phyloP scores from a whole-genome alignment of 2,329 filamentous ascomycete genomes.

The Colletotrichum shisoi region DNA sequence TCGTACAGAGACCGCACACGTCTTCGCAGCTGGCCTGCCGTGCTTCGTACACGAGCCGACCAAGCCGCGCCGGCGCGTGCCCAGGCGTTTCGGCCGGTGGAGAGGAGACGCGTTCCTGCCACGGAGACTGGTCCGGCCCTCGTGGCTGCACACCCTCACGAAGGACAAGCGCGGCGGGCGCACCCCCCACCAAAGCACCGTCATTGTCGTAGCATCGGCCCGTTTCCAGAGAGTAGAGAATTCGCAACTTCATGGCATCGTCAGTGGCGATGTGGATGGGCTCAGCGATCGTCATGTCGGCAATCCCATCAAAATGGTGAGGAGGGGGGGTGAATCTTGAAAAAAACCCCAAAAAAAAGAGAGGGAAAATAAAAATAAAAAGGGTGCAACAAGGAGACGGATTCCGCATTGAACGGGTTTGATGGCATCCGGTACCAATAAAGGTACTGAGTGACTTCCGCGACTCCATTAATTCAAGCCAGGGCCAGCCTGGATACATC shows the following conservation, averaged over 20 bases:
- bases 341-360: no score
- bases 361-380: not conserved
- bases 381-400: not conserved
- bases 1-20: not conserved
- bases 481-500: conserved; percentile 62
- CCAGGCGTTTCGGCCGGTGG: conserved; percentile 23
- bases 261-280: conserved; percentile 16
- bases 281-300: conserved; percentile 19
- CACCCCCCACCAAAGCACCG: conserved; percentile 10
- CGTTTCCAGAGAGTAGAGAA: not conserved
- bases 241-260: not conserved
- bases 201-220: conserved; percentile 10
- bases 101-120: not conserved
- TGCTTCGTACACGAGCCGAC: not conserved
- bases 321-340: no score
- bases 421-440: not conserved
- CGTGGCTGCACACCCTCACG: conserved; percentile 10
- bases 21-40: not conserved
- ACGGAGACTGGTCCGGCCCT: conserved; percentile 20
- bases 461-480: not conserved
- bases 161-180: conserved; percentile 11
- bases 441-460: not conserved
- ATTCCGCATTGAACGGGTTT: not conserved
- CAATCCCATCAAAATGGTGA: conserved; percentile 4
- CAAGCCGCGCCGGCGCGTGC: not conserved